Evolutionary conservation across 352 stramenopile species (phyloP).

Genomic region (Phytophthora rubi): DNA sequence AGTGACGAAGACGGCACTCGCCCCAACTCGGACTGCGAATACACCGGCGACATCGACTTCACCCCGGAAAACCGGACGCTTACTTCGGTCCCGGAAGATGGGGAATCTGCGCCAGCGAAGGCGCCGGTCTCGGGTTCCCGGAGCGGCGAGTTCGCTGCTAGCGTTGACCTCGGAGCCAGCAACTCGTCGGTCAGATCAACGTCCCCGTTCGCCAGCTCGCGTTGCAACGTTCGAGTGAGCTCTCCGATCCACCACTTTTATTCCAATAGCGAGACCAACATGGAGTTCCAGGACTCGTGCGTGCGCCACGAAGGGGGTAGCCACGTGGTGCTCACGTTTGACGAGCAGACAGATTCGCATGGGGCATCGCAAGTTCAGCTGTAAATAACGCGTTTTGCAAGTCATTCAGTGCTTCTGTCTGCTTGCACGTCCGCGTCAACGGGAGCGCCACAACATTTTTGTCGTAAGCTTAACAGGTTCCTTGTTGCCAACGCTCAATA

Average conservation of each 20-base stretch:
- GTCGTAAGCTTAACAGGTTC: constrained; percentile 1
- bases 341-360: constrained; percentile 21
- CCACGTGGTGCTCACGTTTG: constrained; percentile 39
- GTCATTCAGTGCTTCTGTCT: constrained; percentile 8
- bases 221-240: constrained; percentile 35
- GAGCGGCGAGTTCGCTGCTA: constrained; percentile 2
- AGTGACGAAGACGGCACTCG: constrained; percentile 3
- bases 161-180: constrained; percentile 26
- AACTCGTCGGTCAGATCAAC: constrained; percentile 23
- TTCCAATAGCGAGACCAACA: constrained; percentile 37
- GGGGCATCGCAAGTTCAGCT: constrained; percentile 36
- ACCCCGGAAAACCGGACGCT: constrained; percentile 36
- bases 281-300: constrained; percentile 32
- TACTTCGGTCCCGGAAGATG: constrained; percentile 21
- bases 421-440: not conserved
- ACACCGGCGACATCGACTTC: constrained; percentile 30
- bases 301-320: constrained; percentile 23
- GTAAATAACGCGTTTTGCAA: constrained; percentile 30
- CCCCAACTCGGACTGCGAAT: constrained; percentile 35
- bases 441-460: constrained; percentile 13
- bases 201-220: constrained; percentile 33
- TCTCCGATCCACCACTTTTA: constrained; percentile 29
- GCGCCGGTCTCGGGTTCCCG: not conserved
- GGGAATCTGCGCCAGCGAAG: not conserved
- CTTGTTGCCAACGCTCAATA: constrained; percentile 8